Percentiles rank a stretch among this genome's conserved stretches.
Evolutionary conservation across 495 filamentous ascomycete genomes (phyloP).

Genomic region (Xylaria venustula): DNA sequence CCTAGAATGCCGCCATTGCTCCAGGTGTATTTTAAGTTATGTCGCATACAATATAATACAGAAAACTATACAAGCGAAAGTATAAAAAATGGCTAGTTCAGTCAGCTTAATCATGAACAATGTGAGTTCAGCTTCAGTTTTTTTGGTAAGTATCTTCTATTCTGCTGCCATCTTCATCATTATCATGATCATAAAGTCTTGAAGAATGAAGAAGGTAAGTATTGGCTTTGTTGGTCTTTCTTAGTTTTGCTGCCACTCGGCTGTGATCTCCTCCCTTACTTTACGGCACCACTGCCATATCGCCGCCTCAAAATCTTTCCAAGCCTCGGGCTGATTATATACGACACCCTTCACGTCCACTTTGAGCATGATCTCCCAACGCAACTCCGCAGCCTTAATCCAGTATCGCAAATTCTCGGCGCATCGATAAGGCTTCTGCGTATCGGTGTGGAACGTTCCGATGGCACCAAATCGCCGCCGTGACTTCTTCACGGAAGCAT

Average conservation of each 20-base stretch:
- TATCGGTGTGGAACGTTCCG: constrained; percentile 80
- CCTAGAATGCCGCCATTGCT: too few relatives aligned
- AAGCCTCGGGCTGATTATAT: constrained; percentile 63
- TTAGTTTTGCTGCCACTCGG: constrained; percentile 31
- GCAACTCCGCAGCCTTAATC: constrained; percentile 91
- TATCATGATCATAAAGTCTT: constrained; percentile 27
- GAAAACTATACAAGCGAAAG: constrained; percentile 17
- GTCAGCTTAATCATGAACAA: not conserved
- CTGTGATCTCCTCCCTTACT: constrained; percentile 71
- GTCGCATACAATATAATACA: not conserved
- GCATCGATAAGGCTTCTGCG: constrained; percentile 87
- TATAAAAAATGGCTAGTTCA: not conserved
- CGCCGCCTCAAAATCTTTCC: constrained; percentile 77
- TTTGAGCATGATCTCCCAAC: constrained; percentile 86
- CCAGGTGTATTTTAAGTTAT: constrained; percentile 13
- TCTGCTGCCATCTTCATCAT: constrained; percentile 6
- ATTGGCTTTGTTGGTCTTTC: not conserved
- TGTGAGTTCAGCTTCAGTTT: not conserved
- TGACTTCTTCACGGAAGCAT: constrained; percentile 79
- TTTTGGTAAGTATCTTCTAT: constrained; percentile 1
- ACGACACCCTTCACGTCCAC: constrained; percentile 87
- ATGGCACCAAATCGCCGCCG: constrained; percentile 89
- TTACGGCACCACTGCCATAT: constrained; percentile 74
- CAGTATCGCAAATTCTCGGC: constrained; percentile 94
- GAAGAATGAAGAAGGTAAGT: constrained; percentile 2